These are phyloP conservation scores for Verticillium zaregamsianum DNA, from an alignment of 2,329 filamentous ascomycete species.

Conservation along the genomic window DNA sequence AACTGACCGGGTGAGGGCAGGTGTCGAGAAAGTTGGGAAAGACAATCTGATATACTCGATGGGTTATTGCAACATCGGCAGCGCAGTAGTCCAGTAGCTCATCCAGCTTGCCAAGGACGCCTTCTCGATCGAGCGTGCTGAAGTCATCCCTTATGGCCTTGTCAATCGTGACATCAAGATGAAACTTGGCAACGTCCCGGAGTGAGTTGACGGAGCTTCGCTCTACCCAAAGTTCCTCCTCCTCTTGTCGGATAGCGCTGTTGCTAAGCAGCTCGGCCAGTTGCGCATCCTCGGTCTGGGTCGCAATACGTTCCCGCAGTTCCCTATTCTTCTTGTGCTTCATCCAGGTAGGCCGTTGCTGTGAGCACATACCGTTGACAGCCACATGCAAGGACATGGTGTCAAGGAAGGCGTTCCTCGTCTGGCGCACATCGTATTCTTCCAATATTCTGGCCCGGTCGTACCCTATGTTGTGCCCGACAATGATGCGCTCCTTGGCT, in stretches of 20 bases:
- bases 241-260: slow-evolving; percentile 67
- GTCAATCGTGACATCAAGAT: slow-evolving; percentile 86
- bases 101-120: slow-evolving; percentile 68
- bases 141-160: slow-evolving; percentile 86
- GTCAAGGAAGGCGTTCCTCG: slow-evolving; percentile 83
- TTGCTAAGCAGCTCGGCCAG: slow-evolving; percentile 67
- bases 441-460: slow-evolving; percentile 84
- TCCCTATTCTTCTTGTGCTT: slow-evolving; percentile 90
- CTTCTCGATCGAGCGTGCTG: slow-evolving; percentile 70
- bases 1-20: slow-evolving; percentile 96
- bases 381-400: slow-evolving; percentile 98
- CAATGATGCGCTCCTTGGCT: slow-evolving; percentile 66
- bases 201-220: slow-evolving; percentile 93
- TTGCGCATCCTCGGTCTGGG: slow-evolving; percentile 66
- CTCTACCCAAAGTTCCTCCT: slow-evolving; percentile 94
- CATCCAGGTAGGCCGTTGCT: slow-evolving; percentile 95
- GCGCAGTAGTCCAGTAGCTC: slow-evolving; percentile 91
- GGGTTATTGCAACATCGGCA: slow-evolving; percentile 87
- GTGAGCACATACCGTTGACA: slow-evolving; percentile 98
- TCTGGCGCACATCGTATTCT: slow-evolving; percentile 82
- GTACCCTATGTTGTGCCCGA: slow-evolving; percentile 95
- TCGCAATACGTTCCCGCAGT: slow-evolving; percentile 72
- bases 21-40: slow-evolving; percentile 85
- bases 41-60: slow-evolving; percentile 89
- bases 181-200: slow-evolving; percentile 93